Evolutionary conservation across 1,284 basidiomycete species (phyloP).

Genomic region (Irpex rosettiformis): DNA sequence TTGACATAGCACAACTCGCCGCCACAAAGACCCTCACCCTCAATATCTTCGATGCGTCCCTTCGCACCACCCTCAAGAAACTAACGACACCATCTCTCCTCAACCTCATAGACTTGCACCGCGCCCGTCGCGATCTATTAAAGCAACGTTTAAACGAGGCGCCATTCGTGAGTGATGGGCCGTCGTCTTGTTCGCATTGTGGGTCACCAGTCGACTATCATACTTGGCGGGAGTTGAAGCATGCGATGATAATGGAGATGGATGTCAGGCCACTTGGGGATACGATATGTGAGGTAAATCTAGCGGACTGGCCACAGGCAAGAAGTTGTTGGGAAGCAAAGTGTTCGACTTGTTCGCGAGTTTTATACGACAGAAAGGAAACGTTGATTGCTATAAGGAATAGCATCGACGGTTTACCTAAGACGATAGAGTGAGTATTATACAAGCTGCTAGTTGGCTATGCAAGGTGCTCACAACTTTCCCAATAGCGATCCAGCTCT

Average conservation of each 20-base stretch:
- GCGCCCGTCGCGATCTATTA: conserved; percentile 43
- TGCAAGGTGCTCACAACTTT: no score
- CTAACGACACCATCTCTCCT: conserved; percentile 49
- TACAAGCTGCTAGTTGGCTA: no score
- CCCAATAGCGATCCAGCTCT: neutral
- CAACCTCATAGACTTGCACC: conserved; percentile 50
- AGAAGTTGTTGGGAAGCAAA: conserved; percentile 54
- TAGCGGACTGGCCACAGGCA: conserved; percentile 54
- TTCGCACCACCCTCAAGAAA: conserved; percentile 43
- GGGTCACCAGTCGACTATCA: conserved; percentile 47
- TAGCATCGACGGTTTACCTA: conserved; percentile 48
- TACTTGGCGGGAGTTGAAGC: conserved; percentile 62
- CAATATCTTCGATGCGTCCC: conserved; percentile 43
- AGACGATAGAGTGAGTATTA: conserved; percentile 31
- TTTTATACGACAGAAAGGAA: conserved; percentile 53
- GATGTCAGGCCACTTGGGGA: conserved; percentile 56
- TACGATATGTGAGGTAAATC: conserved; percentile 44
- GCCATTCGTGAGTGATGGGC: conserved; percentile 52
- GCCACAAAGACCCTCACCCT: conserved; percentile 39
- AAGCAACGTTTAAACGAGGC: conserved; percentile 47
- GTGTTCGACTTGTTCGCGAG: conserved; percentile 47
- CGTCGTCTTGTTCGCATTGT: conserved; percentile 44
- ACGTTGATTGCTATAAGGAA: conserved; percentile 51
- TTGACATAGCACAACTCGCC: conserved; percentile 45
- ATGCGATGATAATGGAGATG: conserved; percentile 51